Evolutionary conservation across 2,329 filamentous ascomycete genomes (phyloP).

Genomic region (Diaporthe ilicicola): DNA sequence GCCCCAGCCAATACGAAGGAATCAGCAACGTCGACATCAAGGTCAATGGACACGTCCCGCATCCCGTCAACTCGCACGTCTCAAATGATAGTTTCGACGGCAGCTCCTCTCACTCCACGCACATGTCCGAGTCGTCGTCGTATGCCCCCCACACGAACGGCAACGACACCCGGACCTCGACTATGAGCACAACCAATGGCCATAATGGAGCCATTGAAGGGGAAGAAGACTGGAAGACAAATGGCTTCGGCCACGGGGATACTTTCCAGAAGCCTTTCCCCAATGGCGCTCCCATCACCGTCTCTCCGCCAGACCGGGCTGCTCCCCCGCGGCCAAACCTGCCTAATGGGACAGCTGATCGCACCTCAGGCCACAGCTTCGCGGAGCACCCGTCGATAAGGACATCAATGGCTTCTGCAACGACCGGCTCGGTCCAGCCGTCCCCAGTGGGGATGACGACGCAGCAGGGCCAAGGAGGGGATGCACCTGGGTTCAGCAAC

Average conservation of each 20-base stretch:
- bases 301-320: conserved; percentile 41
- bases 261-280: conserved; percentile 36
- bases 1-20: conserved; percentile 43
- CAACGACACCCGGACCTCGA: conserved; percentile 44
- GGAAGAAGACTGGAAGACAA: conserved; percentile 35
- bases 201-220: conserved; percentile 62
- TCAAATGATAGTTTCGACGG: conserved; percentile 64
- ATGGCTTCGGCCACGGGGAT: conserved; percentile 46
- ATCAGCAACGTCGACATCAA: conserved; percentile 40
- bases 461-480: conserved; percentile 41
- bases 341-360: conserved; percentile 36
- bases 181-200: conserved; percentile 62
- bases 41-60: conserved; percentile 44
- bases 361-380: conserved; percentile 43
- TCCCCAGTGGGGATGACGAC: conserved; percentile 44
- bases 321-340: conserved; percentile 30
- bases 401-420: conserved; percentile 45
- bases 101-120: conserved; percentile 61
- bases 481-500: conserved; percentile 40
- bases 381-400: conserved; percentile 40
- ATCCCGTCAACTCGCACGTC: conserved; percentile 50
- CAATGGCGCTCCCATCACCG: conserved; percentile 37
- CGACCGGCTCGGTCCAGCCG: conserved; percentile 43
- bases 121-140: conserved; percentile 59
- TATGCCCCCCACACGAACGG: conserved; percentile 54